Base-by-base conservation (phyloP, 2,329 filamentous ascomycete species). In the Stemphylium lycopersici region DNA sequence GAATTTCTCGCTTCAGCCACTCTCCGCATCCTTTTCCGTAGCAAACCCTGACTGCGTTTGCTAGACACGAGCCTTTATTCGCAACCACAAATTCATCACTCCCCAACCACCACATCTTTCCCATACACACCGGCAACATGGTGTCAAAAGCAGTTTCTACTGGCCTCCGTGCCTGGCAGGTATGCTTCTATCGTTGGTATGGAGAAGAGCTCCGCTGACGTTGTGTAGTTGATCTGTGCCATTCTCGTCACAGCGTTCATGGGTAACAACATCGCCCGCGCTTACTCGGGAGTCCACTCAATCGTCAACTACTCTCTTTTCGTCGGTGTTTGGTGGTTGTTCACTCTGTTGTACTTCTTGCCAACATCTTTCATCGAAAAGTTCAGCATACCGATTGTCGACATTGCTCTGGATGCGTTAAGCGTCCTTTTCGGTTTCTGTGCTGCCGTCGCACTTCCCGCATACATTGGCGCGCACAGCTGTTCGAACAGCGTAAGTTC, bases 401-500 rank as follows among this genome's bases (percentile, higher is more conserved):
- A 84, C 52, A 71, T 87, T 31, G 78, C 74, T 12, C 73, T 88
- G 43, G 88, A 91, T 74, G 78, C 68, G 11, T 65, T 86, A 29
- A 84, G 86, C 48, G 79, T 83, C 2, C 72, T 92, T 49, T 89
- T 93, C 79, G 87, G 84, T 62, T 85, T 92, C 68, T 87, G 90
- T 72, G 83, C 79, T 51, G 89, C 83, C 58, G 81, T 93, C 55
- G 89, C 90, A 8, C 81, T 90, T 37, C 84, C 90, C 4, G 87
- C 88, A 20, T 87, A 87, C 74, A 81, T 93, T 7, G 76, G 78
- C n/a, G 85, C 83, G 6, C 84, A 87, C 70, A 87, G 89, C 81
- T 93, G 90, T 77, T 79, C 79, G 64, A 84, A 87, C 67, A 16
- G 47, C 42, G 84, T 86, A 78, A 62, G 82, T 78, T 20, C 6